Evolutionary conservation across 352 stramenopile species (phyloP).

Genomic region (Elongisporangium senticosum): DNA sequence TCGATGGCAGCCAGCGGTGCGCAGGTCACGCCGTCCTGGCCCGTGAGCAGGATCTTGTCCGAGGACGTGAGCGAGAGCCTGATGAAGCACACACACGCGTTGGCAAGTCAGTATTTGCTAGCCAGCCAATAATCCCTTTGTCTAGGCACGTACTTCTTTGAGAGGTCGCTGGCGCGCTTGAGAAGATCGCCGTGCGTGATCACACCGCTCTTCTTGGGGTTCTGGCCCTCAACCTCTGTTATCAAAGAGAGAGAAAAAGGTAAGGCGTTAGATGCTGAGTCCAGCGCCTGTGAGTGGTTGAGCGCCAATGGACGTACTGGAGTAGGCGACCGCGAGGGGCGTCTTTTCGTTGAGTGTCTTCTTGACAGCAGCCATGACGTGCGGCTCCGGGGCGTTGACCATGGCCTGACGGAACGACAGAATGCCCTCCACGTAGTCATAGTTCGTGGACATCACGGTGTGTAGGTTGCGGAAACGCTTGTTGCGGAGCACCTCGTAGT

Average conservation of each 20-base stretch:
- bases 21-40: conserved; percentile 62
- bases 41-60: conserved; percentile 82
- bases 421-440: conserved; percentile 64
- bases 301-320: conserved; percentile 36
- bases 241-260: not conserved
- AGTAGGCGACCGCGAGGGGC: conserved; percentile 69
- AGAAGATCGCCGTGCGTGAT: conserved; percentile 79
- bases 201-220: conserved; percentile 75
- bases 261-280: not conserved
- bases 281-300: not conserved
- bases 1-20: conserved; percentile 69
- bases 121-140: conserved; percentile 1
- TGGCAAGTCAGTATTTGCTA: not conserved
- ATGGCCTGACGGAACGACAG: conserved; percentile 77
- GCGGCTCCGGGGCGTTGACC: conserved; percentile 71
- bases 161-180: conserved; percentile 61
- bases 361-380: conserved; percentile 48
- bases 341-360: conserved; percentile 67
- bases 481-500: conserved; percentile 63
- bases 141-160: conserved; percentile 48
- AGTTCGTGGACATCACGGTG: conserved; percentile 80
- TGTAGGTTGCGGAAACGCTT: conserved; percentile 79
- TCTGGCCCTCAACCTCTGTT: conserved; percentile 64
- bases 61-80: conserved; percentile 63
- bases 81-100: conserved; percentile 1